Base-by-base conservation (phyloP, 306 rosid genomes). In the Leucaena leucocephala region DNA sequence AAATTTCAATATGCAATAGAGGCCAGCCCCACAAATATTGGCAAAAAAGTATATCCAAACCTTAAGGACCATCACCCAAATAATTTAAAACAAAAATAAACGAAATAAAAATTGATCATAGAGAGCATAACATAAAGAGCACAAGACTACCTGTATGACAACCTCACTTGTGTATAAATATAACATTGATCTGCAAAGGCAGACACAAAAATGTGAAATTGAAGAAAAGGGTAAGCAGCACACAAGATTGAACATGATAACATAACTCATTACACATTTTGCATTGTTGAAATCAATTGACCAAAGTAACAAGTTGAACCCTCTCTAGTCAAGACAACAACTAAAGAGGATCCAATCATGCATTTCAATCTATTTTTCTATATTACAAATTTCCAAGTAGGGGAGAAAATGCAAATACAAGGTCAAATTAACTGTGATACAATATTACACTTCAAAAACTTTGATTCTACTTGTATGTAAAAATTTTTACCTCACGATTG, bases 161-260 rank as follows among this genome's bases (percentile, higher is more conserved):
- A 94, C 92, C 93, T 91, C 98, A 45, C 97, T 87, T 87, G 87
- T 75, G 85, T 94, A 94, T 78, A 91, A 81, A 81, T 88, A 89
- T 68, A 94, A 68, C 58, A 88, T 88, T 61, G 86, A 90, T 78
- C 98, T 95, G 92, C 69, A 85, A 71, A 59, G 78, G 57, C 8
- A 74, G 3, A 78, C 71, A 83, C 54, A 68, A 59, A 74, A 76
- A 45, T 44, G 64, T 82, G 59, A 86, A 74, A 21, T 75, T 42
- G 33, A 73, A 63, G 46, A 65, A 52, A 79, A 48, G 33, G 71
- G 34, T 13, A 43, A 42, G 39, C 10, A 55, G 40, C 68, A 44
- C 19, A 42, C 13, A 67, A 7, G 38, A 40, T 73, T 55, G n/a
- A 84, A 76, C 72, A 43, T 75, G 46, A 75, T 45, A 70, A 69